Percentiles rank a stretch among this genome's conserved stretches.
Evolutionary conservation across 2,329 filamentous ascomycete genomes (phyloP).

Genomic region (Neobulgaria alba): DNA sequence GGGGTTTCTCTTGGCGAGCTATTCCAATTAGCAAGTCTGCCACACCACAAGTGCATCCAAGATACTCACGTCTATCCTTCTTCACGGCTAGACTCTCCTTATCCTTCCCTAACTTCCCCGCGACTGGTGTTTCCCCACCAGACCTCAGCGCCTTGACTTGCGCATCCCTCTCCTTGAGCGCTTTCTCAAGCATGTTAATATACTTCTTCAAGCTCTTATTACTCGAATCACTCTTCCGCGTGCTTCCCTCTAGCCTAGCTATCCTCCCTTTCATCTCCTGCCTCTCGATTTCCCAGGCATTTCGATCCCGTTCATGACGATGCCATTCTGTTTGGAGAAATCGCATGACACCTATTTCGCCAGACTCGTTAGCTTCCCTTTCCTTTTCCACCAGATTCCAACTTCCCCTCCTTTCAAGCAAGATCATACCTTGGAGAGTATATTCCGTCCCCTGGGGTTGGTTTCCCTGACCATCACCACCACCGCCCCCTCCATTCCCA

Average conservation of each 20-base stretch:
- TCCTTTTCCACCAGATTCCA: too few relatives aligned
- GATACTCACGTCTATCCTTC: constrained; percentile 46
- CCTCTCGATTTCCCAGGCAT: constrained; percentile 97
- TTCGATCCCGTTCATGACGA: constrained; percentile 91
- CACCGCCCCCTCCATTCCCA: constrained; percentile 21
- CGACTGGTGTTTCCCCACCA: constrained; percentile 34
- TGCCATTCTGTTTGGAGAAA: constrained; percentile 99
- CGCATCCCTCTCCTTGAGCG: constrained; percentile 75
- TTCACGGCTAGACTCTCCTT: constrained; percentile 18
- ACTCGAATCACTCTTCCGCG: constrained; percentile 75
- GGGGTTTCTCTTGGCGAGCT: constrained; percentile 21
- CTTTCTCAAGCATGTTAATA: constrained; percentile 79
- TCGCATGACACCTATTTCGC: constrained; percentile 89
- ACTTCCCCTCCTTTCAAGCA: not conserved
- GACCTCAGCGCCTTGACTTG: constrained; percentile 48
- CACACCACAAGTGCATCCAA: not conserved
- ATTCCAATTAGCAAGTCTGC: constrained; percentile 1
- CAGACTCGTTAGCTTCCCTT: too few relatives aligned
- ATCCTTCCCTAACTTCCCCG: constrained; percentile 8
- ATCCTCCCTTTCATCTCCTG: constrained; percentile 99
- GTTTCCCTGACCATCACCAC: constrained; percentile 24
- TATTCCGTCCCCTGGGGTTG: constrained; percentile 60
- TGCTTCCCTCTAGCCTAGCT: constrained; percentile 84
- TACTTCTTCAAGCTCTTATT: constrained; percentile 88
- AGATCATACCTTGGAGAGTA: constrained; percentile 54